A percentile compares a stretch with the other conserved stretches of the same genome.
Conservation (phyloP, 805 yeast species). For the Candida piceae region DNA sequence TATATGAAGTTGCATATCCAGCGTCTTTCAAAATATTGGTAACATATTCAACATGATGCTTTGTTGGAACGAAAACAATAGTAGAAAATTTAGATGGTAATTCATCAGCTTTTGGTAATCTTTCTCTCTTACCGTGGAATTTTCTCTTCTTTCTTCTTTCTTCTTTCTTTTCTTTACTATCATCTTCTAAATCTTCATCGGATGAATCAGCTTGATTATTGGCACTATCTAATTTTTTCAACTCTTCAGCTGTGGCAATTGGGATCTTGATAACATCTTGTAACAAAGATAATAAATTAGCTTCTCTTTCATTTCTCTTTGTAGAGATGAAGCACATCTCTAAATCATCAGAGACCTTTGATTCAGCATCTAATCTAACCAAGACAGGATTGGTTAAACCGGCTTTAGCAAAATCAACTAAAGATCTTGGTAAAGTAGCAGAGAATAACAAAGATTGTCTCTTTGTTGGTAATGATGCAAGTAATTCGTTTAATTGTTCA, state of each 20-base stretch:
- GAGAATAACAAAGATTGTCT: constrained; percentile 90
- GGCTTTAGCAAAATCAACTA: constrained; percentile 96
- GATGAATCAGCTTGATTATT: constrained; percentile 46
- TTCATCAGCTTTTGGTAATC: constrained; percentile 74
- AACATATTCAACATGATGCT: constrained; percentile 95
- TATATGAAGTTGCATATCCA: constrained; percentile 82
- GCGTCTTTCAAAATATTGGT: constrained; percentile 62
- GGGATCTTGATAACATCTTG: constrained; percentile 87
- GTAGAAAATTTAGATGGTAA: constrained; percentile 85
- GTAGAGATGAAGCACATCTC: constrained; percentile 85
- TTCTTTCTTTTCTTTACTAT: constrained; percentile 28
- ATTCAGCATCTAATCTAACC: constrained; percentile 88
- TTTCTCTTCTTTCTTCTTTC: constrained; percentile 28
- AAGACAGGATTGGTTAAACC: constrained; percentile 90
- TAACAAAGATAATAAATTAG: constrained; percentile 68
- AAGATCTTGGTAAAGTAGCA: constrained; percentile 88
- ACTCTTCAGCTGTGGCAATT: constrained; percentile 65
- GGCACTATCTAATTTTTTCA: constrained; percentile 44
- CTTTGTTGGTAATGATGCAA: constrained; percentile 73
- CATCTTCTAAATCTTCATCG: constrained; percentile 47
- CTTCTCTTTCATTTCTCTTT: constrained; percentile 85
- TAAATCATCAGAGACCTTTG: constrained; percentile 82
- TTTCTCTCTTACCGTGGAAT: constrained; percentile 40
- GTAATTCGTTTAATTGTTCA: constrained; percentile 84
- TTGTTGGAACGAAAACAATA: constrained; percentile 91